Conservation (phyloP, 805 yeast genomes). For the Phaffomyces thermotolerans region DNA sequence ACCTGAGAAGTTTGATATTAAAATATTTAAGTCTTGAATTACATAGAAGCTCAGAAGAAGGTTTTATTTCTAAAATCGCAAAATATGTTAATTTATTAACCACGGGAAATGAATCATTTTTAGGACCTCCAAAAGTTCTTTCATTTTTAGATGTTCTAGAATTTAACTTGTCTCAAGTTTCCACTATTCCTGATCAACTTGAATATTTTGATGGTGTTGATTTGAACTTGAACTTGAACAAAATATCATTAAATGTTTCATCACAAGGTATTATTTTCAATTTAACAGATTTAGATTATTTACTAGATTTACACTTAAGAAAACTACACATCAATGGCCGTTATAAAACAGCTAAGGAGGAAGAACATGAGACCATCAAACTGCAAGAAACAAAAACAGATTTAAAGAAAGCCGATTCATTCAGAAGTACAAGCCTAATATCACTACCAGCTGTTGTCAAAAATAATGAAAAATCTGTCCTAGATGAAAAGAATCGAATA, state of each 20-base stretch:
- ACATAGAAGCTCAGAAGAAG: constrained; percentile 42
- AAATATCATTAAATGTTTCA: constrained; percentile 26
- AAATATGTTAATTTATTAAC: constrained; percentile 48
- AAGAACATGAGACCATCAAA: constrained; percentile 12
- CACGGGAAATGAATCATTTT: constrained; percentile 39
- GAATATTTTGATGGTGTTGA: constrained; percentile 30
- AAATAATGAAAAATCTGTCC: constrained; percentile 20
- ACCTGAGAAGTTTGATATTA: constrained; percentile 51
- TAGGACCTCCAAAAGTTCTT: constrained; percentile 61
- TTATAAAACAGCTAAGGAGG: constrained; percentile 15
- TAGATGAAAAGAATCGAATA: constrained; percentile 20
- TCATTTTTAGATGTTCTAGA: constrained; percentile 67
- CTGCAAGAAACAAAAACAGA: constrained; percentile 13
- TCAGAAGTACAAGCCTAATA: constrained; percentile 8
- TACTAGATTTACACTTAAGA: constrained; percentile 25
- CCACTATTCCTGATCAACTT: constrained; percentile 17
- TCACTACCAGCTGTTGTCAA: constrained; percentile 14
- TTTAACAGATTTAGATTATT: constrained; percentile 32
- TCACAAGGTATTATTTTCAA: constrained; percentile 33
- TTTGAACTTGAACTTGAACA: constrained; percentile 34
- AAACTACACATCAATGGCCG: constrained; percentile 16
- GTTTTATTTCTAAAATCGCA: constrained; percentile 44
- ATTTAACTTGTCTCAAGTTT: constrained; percentile 41
- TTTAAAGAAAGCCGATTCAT: constrained; percentile 10
- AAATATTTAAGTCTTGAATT: constrained; percentile 68